Percentiles rank a stretch among this genome's conserved stretches.
phyloP scores from a whole-genome alignment of 495 filamentous ascomycete species.

The Parmelia sp. region DNA sequence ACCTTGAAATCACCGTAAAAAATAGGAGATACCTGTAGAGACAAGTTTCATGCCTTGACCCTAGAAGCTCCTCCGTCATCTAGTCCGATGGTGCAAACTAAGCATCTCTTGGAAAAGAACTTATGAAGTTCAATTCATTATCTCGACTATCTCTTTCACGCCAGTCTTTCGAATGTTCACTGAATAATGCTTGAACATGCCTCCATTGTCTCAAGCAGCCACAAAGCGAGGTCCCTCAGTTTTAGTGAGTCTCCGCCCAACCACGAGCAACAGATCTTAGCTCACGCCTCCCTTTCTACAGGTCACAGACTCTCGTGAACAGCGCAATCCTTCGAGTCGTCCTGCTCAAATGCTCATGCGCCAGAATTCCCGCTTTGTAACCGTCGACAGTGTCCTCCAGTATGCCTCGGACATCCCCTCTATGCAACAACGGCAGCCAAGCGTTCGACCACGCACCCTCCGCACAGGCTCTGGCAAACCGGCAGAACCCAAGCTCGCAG shows the following conservation, averaged over 20 bases:
- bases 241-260: slow-evolving; percentile 37
- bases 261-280: slow-evolving; percentile 3
- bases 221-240: slow-evolving; percentile 50
- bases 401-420: slow-evolving; percentile 93
- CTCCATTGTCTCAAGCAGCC: slow-evolving; percentile 17
- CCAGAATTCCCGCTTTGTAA: slow-evolving; percentile 71
- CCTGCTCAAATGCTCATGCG: slow-evolving; percentile 36
- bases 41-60: background rate
- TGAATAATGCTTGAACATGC: slow-evolving; percentile 5
- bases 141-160: background rate
- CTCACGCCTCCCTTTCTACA: slow-evolving; percentile 25
- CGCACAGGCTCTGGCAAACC: slow-evolving; percentile 39
- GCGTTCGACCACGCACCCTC: slow-evolving; percentile 47
- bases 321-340: slow-evolving; percentile 35
- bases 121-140: background rate
- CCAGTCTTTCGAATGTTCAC: background rate
- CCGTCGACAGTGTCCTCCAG: slow-evolving; percentile 92
- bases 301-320: slow-evolving; percentile 58
- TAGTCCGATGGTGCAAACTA: background rate
- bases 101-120: background rate
- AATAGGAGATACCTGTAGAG: background rate
- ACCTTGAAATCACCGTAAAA: background rate
- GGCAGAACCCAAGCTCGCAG: slow-evolving; percentile 37
- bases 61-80: background rate
- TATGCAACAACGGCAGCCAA: slow-evolving; percentile 73